Evolutionary conservation across 208 protist genomes (phyloP).

Genomic region (Borovskyia barvae): DNA sequence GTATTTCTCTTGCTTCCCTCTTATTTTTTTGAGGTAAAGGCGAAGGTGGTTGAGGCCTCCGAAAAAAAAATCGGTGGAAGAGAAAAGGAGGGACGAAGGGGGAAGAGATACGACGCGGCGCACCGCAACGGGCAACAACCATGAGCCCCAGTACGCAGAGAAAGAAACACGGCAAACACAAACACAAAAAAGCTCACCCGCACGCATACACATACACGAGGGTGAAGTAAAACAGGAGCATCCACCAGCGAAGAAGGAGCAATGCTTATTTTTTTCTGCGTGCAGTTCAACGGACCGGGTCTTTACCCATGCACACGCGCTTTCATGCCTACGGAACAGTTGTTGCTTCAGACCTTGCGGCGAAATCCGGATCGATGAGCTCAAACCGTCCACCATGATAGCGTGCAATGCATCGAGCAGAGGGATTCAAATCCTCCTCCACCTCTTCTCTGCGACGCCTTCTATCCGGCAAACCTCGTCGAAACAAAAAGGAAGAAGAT

Average conservation of each 20-base stretch:
- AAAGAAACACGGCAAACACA: not conserved
- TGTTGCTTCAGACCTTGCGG: too few relatives aligned
- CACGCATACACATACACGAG: not conserved
- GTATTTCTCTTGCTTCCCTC: not conserved
- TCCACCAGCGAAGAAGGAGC: not conserved
- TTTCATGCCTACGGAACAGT: too few relatives aligned
- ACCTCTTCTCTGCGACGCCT: too few relatives aligned
- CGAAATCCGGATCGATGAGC: too few relatives aligned
- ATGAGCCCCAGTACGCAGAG: not conserved
- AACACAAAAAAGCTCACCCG: not conserved
- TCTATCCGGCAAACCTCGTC: too few relatives aligned
- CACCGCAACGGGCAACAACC: too few relatives aligned
- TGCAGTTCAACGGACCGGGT: too few relatives aligned
- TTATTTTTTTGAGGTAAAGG: not conserved
- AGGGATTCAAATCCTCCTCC: too few relatives aligned
- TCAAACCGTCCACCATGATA: too few relatives aligned
- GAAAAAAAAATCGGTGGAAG: not conserved
- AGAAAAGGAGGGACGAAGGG: not conserved
- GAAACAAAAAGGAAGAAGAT: too few relatives aligned
- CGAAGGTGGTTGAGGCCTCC: not conserved
- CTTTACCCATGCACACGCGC: too few relatives aligned
- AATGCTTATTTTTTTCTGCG: not conserved
- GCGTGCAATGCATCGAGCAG: too few relatives aligned
- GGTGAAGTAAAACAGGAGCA: constrained; percentile 2
- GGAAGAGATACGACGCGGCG: not conserved